A percentile compares a stretch with the other conserved stretches of the same genome.
Conservation (phyloP, 1,284 basidiomycete species). For the Afroboletus lepidellus region DNA sequence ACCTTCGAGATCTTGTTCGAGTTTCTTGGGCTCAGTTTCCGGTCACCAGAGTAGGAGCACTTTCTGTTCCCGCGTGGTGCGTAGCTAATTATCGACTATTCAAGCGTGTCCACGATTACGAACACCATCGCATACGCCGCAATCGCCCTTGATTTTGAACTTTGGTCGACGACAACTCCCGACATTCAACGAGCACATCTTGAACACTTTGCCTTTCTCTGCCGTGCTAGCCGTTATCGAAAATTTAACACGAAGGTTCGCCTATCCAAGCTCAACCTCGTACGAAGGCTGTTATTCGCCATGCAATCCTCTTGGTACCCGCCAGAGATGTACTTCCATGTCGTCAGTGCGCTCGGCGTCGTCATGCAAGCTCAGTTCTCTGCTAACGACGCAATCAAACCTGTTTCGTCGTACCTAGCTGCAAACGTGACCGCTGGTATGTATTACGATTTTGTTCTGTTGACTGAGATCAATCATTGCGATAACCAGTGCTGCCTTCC, state of each 20-base stretch:
- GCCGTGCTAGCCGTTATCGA: constrained; percentile 69
- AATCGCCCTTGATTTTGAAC: constrained; percentile 85
- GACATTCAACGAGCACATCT: constrained; percentile 78
- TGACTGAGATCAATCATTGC: neutral
- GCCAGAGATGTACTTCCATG: constrained; percentile 48
- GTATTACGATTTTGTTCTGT: constrained; percentile 16
- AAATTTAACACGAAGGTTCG: constrained; percentile 73
- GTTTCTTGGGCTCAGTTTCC: constrained; percentile 82
- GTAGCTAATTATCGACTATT: constrained; percentile 6
- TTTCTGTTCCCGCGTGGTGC: neutral
- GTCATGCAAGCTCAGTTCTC: constrained; percentile 62
- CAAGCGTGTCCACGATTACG: constrained; percentile 75
- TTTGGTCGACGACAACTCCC: constrained; percentile 74
- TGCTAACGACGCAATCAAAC: constrained; percentile 76
- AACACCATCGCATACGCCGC: constrained; percentile 83
- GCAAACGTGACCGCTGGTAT: constrained; percentile 76
- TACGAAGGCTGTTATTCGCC: constrained; percentile 78
- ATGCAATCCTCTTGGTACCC: constrained; percentile 77
- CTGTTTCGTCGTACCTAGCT: constrained; percentile 81
- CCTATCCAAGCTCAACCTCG: constrained; percentile 67
- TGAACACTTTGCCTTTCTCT: constrained; percentile 75
- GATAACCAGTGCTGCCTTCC: constrained; percentile 36
- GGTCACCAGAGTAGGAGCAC: constrained; percentile 67
- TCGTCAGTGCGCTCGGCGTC: constrained; percentile 60
- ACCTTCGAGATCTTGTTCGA: constrained; percentile 79